Base-by-base conservation (phyloP, 176 grass and related monocot genomes). In the Saccharum spontaneum region DNA sequence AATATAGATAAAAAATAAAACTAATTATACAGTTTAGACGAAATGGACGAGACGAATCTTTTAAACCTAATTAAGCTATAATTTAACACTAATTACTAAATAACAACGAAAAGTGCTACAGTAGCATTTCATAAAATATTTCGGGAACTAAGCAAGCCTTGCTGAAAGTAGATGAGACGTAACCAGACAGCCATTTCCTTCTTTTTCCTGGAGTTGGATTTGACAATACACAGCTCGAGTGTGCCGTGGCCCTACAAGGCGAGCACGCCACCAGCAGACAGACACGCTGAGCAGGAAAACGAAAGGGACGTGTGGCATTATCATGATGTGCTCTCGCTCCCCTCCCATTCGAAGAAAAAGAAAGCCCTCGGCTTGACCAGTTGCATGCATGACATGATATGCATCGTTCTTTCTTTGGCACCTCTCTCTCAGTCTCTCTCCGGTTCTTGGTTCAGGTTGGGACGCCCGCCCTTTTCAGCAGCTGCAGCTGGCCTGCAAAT, bases 241-340 rank as follows among this genome's bases (percentile, higher is more conserved):
- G 16, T 64, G 4, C 9, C 13, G 10, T 55, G 72, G 77, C 24
- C 72, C 83, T 34, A 55, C 54, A 82, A 22, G 83, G 78, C 14
- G 88, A 46, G 52, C 60, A 28, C 88, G 82, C 88, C 84, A 83
- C 88, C 84, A 82, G 33, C 83, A 78, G 57, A 83, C 84, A 90
- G 41, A 36, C 79, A 81, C 7, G 23, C 59, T 2, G 85, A n/a
- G 30, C 77, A 80, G 43, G 73, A 45, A 86, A 70, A 82, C 34
- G 55, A 43, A 77, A 54, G 10, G 15, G 20, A 24, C 9, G 62
- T 18, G 41, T 13, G 44, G 43, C 20, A 67, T 5, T n/a, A 85
- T 40, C 67, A 81, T 81, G 39, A 68, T 82, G 88, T 15, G 73
- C 74, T 59, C n/a, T 54, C 34, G 3, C 34, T 36, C 34, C 34